Conservation (phyloP, 805 yeast species). For the Candida maesae region DNA sequence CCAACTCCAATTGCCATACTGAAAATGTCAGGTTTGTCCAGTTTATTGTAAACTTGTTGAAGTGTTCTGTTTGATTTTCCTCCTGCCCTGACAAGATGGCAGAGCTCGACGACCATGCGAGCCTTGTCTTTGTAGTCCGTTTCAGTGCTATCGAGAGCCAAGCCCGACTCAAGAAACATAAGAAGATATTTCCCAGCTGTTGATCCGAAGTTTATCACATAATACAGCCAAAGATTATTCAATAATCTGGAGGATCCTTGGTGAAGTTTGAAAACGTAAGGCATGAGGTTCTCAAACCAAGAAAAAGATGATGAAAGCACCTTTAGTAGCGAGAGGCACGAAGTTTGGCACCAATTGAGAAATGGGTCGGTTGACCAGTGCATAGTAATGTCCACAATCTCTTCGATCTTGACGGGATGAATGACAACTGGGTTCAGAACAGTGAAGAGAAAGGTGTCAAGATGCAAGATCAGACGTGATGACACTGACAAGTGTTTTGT, state of each 20-base stretch:
- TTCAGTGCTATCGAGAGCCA: neutral
- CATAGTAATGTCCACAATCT: neutral
- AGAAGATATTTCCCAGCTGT: slow-evolving; percentile 12
- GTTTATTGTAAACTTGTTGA: slow-evolving; percentile 3
- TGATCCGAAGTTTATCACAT: slow-evolving; percentile 17
- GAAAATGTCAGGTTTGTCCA: slow-evolving; percentile 21
- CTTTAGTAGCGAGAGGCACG: slow-evolving; percentile 10
- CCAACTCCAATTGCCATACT: slow-evolving; percentile 25
- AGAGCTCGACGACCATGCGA: slow-evolving; percentile 20
- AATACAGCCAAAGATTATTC: slow-evolving; percentile 28
- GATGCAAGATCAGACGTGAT: slow-evolving; percentile 5
- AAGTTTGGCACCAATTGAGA: slow-evolving; percentile 15
- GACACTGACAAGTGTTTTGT: slow-evolving; percentile 15
- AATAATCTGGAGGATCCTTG: slow-evolving; percentile 27
- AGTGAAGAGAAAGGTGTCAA: slow-evolving; percentile 18
- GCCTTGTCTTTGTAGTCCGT: slow-evolving; percentile 5
- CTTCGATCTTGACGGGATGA: neutral
- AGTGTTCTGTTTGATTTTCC: slow-evolving; percentile 2
- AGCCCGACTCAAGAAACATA: slow-evolving; percentile 6
- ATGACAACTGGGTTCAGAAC: slow-evolving; percentile 6
- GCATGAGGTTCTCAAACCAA: slow-evolving; percentile 6
- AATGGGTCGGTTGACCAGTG: neutral
- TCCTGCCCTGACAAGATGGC: slow-evolving; percentile 29
- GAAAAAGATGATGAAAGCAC: neutral
- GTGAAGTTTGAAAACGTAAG: slow-evolving; percentile 14